Conservation (phyloP, 345 rosid genomes). For the Angophora floribunda region DNA sequence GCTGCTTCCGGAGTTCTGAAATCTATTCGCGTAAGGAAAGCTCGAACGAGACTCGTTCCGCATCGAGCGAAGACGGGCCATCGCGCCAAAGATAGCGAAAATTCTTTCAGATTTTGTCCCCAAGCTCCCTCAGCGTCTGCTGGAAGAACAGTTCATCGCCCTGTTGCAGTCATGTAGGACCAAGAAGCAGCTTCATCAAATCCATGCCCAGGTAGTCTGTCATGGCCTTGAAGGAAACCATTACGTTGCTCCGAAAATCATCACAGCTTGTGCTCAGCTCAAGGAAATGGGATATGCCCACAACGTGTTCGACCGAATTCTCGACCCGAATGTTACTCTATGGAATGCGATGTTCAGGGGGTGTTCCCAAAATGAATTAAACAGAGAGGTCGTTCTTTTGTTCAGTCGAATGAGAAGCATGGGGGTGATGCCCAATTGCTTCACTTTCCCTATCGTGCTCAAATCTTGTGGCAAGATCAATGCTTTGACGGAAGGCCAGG, state of each 20-base stretch:
- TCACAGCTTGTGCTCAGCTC: not conserved
- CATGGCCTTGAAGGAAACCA: constrained; percentile 30
- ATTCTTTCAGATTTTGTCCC: not conserved
- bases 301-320: constrained; percentile 62
- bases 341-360: constrained; percentile 77
- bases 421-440: constrained; percentile 55
- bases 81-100: not conserved
- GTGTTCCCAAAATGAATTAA: constrained; percentile 19
- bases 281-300: constrained; percentile 24
- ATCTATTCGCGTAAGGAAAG: not conserved
- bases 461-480: constrained; percentile 44
- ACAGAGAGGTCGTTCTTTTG: constrained; percentile 31
- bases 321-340: constrained; percentile 24
- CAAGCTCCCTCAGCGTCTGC: not conserved
- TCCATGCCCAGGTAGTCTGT: constrained; percentile 33
- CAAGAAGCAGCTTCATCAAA: constrained; percentile 40
- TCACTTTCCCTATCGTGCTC: constrained; percentile 60
- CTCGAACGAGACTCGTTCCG: not conserved
- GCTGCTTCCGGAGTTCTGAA: not conserved
- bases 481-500: constrained; percentile 46
- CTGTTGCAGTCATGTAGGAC: constrained; percentile 57
- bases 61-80: not conserved
- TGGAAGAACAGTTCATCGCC: constrained; percentile 46
- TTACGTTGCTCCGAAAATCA: constrained; percentile 37
- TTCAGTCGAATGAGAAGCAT: constrained; percentile 37